Evolutionary conservation across 2,329 filamentous ascomycete species (phyloP).

Genomic region (Tympanopsis confertula): DNA sequence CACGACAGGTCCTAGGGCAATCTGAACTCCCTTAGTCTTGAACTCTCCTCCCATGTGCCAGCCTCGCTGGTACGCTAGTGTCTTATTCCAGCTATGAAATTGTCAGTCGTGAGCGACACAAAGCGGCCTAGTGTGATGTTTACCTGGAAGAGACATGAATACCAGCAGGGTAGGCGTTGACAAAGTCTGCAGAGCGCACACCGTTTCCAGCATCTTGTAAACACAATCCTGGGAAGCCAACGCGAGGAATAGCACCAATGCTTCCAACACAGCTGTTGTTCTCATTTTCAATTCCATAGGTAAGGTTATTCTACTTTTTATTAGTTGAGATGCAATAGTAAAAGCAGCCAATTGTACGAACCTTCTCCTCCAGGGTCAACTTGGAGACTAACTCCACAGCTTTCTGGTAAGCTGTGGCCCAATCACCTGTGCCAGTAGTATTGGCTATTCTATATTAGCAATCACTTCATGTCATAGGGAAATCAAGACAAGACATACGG

Average conservation of each 20-base stretch:
- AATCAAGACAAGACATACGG: too few species aligned
- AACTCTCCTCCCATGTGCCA: constrained; percentile 20
- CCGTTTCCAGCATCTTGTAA: constrained; percentile 31
- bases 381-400: constrained; percentile 43
- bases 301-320: too few species aligned
- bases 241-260: constrained; percentile 21
- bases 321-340: too few species aligned
- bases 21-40: constrained; percentile 18
- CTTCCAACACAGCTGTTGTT: constrained; percentile 31
- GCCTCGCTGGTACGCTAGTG: constrained; percentile 29
- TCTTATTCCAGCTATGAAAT: constrained; percentile 60
- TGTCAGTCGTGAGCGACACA: constrained; percentile 17
- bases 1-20: constrained; percentile 17
- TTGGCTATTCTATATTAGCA: constrained; percentile 10
- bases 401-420: constrained; percentile 45
- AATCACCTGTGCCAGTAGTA: constrained; percentile 23
- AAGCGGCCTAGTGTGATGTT: background rate
- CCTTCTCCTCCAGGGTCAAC: constrained; percentile 58
- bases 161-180: constrained; percentile 11
- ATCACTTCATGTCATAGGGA: background rate
- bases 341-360: too few species aligned
- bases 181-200: constrained; percentile 26
- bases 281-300: constrained; percentile 43
- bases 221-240: constrained; percentile 30
- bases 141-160: constrained; percentile 17